Conservation (phyloP, 495 filamentous ascomycete species). For the Neurospora sp. region DNA sequence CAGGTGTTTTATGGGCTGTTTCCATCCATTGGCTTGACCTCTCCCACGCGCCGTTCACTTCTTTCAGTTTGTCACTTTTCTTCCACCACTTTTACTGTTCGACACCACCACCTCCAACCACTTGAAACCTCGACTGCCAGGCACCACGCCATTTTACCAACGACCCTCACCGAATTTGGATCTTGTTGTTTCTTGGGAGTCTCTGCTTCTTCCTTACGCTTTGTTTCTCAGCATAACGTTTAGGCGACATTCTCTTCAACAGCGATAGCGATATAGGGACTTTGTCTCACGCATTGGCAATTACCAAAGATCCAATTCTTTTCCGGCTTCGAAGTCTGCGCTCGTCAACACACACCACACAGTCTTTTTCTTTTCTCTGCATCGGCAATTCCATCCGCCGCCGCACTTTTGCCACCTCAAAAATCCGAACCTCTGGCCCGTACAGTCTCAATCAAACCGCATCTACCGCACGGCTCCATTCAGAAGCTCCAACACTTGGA, state of each 20-base stretch:
- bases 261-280: not conserved
- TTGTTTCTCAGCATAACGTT: not conserved
- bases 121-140: constrained; percentile 2
- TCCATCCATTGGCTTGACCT: not conserved
- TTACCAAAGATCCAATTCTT: not conserved
- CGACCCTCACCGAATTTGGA: not conserved
- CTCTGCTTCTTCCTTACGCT: not conserved
- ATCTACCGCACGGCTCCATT: not conserved
- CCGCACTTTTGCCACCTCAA: not conserved
- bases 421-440: not conserved
- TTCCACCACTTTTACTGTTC: not conserved
- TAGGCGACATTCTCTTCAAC: not conserved
- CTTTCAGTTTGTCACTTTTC: not conserved
- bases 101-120: not conserved
- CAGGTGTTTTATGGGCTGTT: not conserved
- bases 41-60: not conserved
- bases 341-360: not conserved
- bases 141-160: constrained; percentile 10
- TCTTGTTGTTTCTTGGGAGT: not conserved
- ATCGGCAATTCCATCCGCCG: not conserved
- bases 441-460: not conserved
- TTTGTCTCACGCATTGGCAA: not conserved
- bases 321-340: not conserved
- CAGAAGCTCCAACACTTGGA: not conserved
- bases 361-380: not conserved